These are phyloP conservation scores for Barbarea vulgaris DNA, from an alignment of 345 rosid species.

Conservation along the genomic window DNA sequence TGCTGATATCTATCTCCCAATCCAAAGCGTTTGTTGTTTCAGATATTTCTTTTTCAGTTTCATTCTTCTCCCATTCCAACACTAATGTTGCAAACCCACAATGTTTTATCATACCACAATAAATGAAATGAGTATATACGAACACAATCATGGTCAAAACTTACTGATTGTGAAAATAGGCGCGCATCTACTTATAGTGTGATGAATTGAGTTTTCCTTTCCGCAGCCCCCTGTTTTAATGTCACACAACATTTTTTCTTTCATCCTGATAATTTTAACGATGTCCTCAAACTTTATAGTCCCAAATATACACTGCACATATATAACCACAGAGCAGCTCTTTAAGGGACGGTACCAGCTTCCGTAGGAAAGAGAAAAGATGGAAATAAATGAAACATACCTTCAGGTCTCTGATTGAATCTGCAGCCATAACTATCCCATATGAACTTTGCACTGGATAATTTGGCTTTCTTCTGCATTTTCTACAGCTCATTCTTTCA, in stretches of 20 bases:
- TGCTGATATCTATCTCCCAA: slow-evolving; percentile 29
- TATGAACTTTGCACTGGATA: slow-evolving; percentile 13
- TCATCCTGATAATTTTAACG: slow-evolving; percentile 18
- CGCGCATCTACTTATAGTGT: slow-evolving; percentile 13
- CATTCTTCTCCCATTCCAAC: slow-evolving; percentile 31
- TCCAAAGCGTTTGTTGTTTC: slow-evolving; percentile 23
- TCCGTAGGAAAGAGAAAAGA: not conserved
- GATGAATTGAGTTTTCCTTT: slow-evolving; percentile 21
- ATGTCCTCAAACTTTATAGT: slow-evolving; percentile 23
- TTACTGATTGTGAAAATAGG: slow-evolving; percentile 23
- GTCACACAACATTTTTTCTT: slow-evolving; percentile 15
- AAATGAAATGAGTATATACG: not conserved
- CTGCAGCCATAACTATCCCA: slow-evolving; percentile 7
- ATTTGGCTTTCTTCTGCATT: slow-evolving; percentile 20
- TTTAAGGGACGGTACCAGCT: not conserved
- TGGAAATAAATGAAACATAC: slow-evolving; percentile 2
- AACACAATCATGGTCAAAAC: not conserved
- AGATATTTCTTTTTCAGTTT: slow-evolving; percentile 5
- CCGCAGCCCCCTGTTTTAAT: slow-evolving; percentile 36
- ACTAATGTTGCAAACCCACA: slow-evolving; percentile 15
- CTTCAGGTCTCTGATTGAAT: slow-evolving; percentile 25
- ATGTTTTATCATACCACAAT: not conserved
- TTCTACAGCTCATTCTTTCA: slow-evolving; percentile 13
- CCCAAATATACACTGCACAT: slow-evolving; percentile 5
- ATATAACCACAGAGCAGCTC: not conserved